Base-by-base conservation (phyloP, 2,329 filamentous ascomycete genomes). In the Metarhizium brunneum region DNA sequence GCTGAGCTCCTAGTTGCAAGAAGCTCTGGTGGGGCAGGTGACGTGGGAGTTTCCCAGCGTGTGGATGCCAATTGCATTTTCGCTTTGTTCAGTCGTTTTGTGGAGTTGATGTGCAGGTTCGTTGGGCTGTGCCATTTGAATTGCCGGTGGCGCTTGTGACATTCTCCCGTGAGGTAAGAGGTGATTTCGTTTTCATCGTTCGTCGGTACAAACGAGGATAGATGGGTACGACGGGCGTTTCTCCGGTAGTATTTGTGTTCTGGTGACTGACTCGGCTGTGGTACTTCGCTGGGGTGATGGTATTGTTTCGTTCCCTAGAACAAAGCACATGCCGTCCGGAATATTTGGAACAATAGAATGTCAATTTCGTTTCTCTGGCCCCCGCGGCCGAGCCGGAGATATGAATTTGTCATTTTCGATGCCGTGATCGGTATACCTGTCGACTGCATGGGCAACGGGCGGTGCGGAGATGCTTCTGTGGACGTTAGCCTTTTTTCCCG, bases 11-110 rank as follows among this genome's bases (percentile, higher is more conserved):
- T 14, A 16, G 14, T 30, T 43, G 36, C 52, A 35, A 36, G 52
- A 56, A 57, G 52, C 53, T 55, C 47, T 58, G 60, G 64, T 63
- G 66, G 65, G 64, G 60, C 56, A 45, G 62, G 64, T 68, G 65
- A 68, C 64, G 62, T 65, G 52, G 52, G 52, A 35, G 11, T 25
- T 47, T 43, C 40, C 1, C 25, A 43, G 40, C 16, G 13, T 18
- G 40, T 43, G 18, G 42, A 10, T 20, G 42, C 42, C 38, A 14
- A 11, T 16, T 40, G 38, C 38, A 11, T 11, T 40, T 11, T 40
- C 35, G 38, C 38, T 40, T 40, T 16, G 38, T 40, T 16, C 13
- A 40, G 2, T 13, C 11, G 14, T 13, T 40, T 16, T 40, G 14
- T 13, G 38, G 11, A 40, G 38, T 13, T 40, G 38, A 40, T 40